Percentiles rank a stretch among this genome's conserved stretches.
These are phyloP conservation scores for Aspergillus sp. DNA, from an alignment of 2,329 filamentous ascomycete species.

Conservation along the genomic window DNA sequence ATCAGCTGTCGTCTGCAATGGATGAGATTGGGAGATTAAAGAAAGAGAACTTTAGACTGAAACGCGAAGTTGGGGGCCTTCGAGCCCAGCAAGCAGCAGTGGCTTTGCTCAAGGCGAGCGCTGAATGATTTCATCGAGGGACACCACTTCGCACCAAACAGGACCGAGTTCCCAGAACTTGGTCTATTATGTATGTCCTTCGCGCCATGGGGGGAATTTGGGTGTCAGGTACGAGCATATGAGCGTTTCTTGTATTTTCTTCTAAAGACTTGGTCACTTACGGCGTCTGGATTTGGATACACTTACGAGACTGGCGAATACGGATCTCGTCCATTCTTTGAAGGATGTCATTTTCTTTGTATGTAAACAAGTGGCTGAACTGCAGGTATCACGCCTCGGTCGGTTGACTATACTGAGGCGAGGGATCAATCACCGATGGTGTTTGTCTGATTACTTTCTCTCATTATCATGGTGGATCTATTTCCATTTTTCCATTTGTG, in stretches of 20 bases:
- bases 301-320: background rate
- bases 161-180: background rate
- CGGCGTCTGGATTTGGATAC: constrained; percentile 16
- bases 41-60: constrained; percentile 82
- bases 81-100: constrained; percentile 48
- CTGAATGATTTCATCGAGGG: background rate
- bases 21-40: constrained; percentile 76
- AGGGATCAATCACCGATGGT: background rate
- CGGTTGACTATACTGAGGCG: background rate
- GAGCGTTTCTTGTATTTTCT: constrained; percentile 13
- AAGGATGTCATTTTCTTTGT: constrained; percentile 6
- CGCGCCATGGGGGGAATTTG: background rate
- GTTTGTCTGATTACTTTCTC: constrained; percentile 12
- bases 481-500: constrained; percentile 20
- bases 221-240: constrained; percentile 18
- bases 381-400: background rate
- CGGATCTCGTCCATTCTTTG: background rate
- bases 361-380: background rate
- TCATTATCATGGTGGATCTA: background rate
- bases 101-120: constrained; percentile 30
- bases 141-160: background rate
- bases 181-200: constrained; percentile 1
- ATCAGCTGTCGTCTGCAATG: constrained; percentile 67
- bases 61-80: constrained; percentile 75
- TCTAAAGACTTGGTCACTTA: constrained; percentile 9